These are phyloP conservation scores for Rhynchosporium secalis DNA, from an alignment of 2,329 filamentous ascomycete species.

Conservation along the genomic window DNA sequence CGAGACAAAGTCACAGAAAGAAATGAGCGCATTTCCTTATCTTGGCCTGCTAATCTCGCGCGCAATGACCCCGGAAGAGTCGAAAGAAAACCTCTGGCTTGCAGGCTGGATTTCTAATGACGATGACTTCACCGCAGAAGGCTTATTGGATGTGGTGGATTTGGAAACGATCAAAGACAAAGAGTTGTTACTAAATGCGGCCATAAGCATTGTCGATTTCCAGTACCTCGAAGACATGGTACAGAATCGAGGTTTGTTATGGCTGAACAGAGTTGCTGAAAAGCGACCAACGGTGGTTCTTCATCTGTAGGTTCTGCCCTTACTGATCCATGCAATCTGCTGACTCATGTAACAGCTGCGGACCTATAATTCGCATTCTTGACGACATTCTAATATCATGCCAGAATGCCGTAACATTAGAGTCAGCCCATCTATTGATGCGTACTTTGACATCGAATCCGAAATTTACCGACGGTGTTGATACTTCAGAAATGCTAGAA, in stretches of 20 bases:
- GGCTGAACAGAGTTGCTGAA: constrained; percentile 58
- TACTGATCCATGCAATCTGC: neutral
- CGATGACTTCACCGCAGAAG: constrained; percentile 43
- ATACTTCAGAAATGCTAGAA: constrained; percentile 50
- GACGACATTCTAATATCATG: constrained; percentile 61
- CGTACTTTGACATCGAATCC: constrained; percentile 57
- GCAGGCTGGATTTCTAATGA: constrained; percentile 52
- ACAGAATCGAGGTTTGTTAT: constrained; percentile 58
- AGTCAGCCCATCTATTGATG: constrained; percentile 60
- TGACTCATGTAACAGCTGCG: constrained; percentile 46
- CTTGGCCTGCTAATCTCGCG: constrained; percentile 60
- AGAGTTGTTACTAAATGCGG: constrained; percentile 62
- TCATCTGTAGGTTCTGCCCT: constrained; percentile 52
- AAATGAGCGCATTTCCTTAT: constrained; percentile 50
- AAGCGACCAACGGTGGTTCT: constrained; percentile 57
- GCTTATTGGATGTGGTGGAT: constrained; percentile 47
- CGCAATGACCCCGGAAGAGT: constrained; percentile 56
- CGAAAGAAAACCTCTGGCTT: constrained; percentile 63
- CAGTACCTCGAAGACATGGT: constrained; percentile 62
- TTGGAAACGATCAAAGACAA: constrained; percentile 55
- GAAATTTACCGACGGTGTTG: constrained; percentile 50
- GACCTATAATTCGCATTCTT: constrained; percentile 57
- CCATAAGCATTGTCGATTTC: constrained; percentile 67
- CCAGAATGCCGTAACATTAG: constrained; percentile 59
- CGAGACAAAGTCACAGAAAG: constrained; percentile 34